Evolutionary conservation across 176 grass and related monocot genomes (phyloP), one percentile per base, ranked within the genome.

Genomic region (Eleusine coracana): DNA sequence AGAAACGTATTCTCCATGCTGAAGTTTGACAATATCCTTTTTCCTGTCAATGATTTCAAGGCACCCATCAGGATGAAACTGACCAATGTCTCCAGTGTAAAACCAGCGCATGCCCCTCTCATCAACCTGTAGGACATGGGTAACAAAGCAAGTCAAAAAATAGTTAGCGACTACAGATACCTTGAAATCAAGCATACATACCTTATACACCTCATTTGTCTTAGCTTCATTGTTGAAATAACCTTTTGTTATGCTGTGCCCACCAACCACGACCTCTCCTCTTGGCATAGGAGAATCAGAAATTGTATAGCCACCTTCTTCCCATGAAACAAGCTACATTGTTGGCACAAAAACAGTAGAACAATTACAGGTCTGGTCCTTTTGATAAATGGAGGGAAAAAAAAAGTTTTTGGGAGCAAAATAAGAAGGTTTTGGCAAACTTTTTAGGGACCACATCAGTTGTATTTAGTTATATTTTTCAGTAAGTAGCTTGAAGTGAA

Each of bases 1-100:
- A 76, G 94, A 97, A 20, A 93, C 79, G 41, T 97, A 97, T 90
- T 97, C 94, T 81, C 94, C 91, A 73, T 97, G 91, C 80, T 97
- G 94, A 74, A 97, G 94, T 87, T 97, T 97, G 52, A 97, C 94
- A 59, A 97, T 97, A 83, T 97, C 94, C 50, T 97, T 97, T 77
- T 97, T 97, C 65, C 94, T 85, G 84, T 97, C 91, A 71, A 97
- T 94, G 55, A 97, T 89, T 66, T 97, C 94, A 25, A 97, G 78
- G 55, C 89, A 97, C 44, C 94, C 91, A 82, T 97, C 91, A 83
- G 91, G 85, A 88, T 97, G 91, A 74, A 97, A 97, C 70, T 91
- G 91, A 20, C 94, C 94, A 83, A 97, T 91, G 79, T 97, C 94
- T 42, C 94, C 93, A n/a, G 93, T 91, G 75, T 93, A 96, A 79